Conservation (phyloP, 2,329 filamentous ascomycete genomes). For the Sporothrix brunneoviolacea region DNA sequence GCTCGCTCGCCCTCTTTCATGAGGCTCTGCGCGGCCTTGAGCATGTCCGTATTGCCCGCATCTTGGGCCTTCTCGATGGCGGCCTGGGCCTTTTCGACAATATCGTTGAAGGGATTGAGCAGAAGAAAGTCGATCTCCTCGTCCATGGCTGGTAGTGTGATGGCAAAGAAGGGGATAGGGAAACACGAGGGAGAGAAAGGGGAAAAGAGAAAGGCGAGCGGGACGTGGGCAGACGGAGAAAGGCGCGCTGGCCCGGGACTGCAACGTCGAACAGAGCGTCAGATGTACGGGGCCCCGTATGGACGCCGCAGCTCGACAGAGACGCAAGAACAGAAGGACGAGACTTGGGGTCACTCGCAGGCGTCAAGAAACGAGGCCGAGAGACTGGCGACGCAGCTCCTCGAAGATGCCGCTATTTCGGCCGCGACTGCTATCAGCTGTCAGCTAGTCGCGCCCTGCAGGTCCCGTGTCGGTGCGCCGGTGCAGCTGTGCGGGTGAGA, state of each 20-base stretch:
- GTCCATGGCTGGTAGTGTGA: conserved; percentile 20
- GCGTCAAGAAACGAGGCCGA: not conserved
- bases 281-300: too few relatives aligned
- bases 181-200: not conserved
- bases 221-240: not conserved
- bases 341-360: too few relatives aligned
- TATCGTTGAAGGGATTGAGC: conserved; percentile 44
- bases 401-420: too few relatives aligned
- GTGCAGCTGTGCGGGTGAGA: not conserved
- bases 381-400: not conserved
- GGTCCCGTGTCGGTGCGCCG: not conserved
- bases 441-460: conserved; percentile 4
- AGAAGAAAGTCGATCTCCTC: conserved; percentile 34
- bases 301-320: too few relatives aligned
- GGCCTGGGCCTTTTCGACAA: conserved; percentile 43
- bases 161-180: not conserved
- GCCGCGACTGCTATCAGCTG: conserved; percentile 6
- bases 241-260: not conserved
- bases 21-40: conserved; percentile 37
- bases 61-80: conserved; percentile 40
- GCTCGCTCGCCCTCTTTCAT: conserved; percentile 33
- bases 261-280: too few relatives aligned
- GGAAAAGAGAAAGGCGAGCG: not conserved
- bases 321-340: not conserved
- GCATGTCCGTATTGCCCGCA: conserved; percentile 39